Evolutionary conservation across 164 flowering plant genomes (phyloP), one percentile per base, ranked within the genome.

Genomic region (Malania oleifera): DNA sequence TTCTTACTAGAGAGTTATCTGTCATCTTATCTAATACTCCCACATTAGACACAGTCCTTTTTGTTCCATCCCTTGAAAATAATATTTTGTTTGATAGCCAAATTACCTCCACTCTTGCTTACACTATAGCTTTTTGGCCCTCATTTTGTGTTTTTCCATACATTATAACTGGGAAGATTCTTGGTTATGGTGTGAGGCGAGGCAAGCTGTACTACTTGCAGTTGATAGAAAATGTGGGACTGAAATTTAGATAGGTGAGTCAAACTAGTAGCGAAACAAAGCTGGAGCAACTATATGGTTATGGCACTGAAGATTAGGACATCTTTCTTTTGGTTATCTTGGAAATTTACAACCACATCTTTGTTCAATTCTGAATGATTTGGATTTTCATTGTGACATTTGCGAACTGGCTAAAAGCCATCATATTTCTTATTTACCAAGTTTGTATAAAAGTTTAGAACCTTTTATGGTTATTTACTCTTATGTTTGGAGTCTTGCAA

Each of bases 181-280:
- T 45, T 1, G 49, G 49, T 45, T 45, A 45, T 45, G 18, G 2
- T 45, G n/a, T n/a, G n/a, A n/a, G 17, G 15, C 2, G 1, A 8
- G 20, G 1, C 49, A 45, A 45, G 15, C 49, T 45, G 13, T 45
- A 48, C 19, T 48, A 48, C 52, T 48, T 48, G 52, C 24, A 48
- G 15, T 18, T 48, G 6, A 48, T 5, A 25, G 0, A 25, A 20
- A 25, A 6, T 25, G 24, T n/a, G 28, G 52, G 52, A 48, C 7
- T 10, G 17, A 39, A 0, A 39, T 10, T 39, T 10, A 39, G 5
- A 10, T 17, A 39, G 10, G 1, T 17, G 14, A 10, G 14, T 39
- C 43, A 39, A 0, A 39, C 43, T 39, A 39, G 4, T 10, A 39
- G 43, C 14, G 5, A 39, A 39, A 39, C 14, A 4, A 39, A 39